These are phyloP conservation scores for Musa acuminata DNA, from an alignment of 176 grass and related monocot genomes.

Conservation along the genomic window DNA sequence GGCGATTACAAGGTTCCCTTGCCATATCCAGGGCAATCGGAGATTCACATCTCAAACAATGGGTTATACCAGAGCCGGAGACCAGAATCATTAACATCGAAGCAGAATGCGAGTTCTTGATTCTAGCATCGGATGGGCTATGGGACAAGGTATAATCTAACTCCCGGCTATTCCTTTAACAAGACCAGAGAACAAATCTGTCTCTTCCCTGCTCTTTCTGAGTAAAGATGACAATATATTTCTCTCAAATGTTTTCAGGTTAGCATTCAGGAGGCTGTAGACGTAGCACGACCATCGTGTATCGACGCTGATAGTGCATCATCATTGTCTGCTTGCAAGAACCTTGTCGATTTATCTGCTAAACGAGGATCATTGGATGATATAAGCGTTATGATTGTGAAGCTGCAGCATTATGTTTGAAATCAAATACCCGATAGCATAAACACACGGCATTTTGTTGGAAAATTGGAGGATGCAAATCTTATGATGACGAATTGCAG, in stretches of 20 bases:
- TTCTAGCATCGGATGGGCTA: constrained; percentile 78
- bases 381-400: constrained; percentile 69
- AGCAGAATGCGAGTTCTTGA: constrained; percentile 63
- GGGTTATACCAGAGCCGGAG: constrained; percentile 77
- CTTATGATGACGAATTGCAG: no score
- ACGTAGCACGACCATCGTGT: constrained; percentile 41
- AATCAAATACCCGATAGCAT: not conserved
- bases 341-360: constrained; percentile 50
- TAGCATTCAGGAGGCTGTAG: constrained; percentile 76
- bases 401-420: constrained; percentile 39
- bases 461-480: no score
- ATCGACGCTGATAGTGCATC: constrained; percentile 27
- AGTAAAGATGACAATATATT: not conserved
- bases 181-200: no score
- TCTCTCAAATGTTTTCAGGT: not conserved
- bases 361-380: constrained; percentile 69
- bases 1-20: constrained; percentile 85
- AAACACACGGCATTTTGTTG: no score
- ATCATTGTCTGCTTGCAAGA: constrained; percentile 54
- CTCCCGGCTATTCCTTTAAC: no score
- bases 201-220: no score
- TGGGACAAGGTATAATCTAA: constrained; percentile 57
- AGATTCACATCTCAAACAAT: constrained; percentile 75
- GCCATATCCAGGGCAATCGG: constrained; percentile 79
- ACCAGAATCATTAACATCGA: constrained; percentile 44